phyloP scores from a whole-genome alignment of 2,329 filamentous ascomycete species.

The Colletotrichum cordylinicola region DNA sequence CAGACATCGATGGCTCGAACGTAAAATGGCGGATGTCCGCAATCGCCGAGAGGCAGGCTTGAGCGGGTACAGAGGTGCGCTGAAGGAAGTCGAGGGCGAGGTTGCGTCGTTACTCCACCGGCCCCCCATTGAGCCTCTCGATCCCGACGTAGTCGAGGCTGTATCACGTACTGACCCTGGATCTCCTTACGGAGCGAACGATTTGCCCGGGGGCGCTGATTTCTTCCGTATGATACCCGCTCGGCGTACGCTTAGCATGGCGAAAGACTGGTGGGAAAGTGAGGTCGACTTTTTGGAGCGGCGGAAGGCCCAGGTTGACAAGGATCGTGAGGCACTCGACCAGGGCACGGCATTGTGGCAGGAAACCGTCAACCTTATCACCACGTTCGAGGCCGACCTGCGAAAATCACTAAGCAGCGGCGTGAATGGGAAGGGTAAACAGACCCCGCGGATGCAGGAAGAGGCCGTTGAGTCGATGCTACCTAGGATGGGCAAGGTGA shows the following conservation, averaged over 20 bases:
- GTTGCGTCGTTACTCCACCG: slow-evolving; percentile 63
- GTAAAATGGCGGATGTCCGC: slow-evolving; percentile 65
- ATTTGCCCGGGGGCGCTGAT: slow-evolving; percentile 34
- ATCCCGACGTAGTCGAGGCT: slow-evolving; percentile 31
- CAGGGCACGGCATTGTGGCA: slow-evolving; percentile 73
- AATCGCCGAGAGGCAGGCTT: slow-evolving; percentile 74
- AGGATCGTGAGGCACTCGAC: slow-evolving; percentile 69
- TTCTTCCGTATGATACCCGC: slow-evolving; percentile 68
- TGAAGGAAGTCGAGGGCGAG: slow-evolving; percentile 70
- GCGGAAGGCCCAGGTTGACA: slow-evolving; percentile 61
- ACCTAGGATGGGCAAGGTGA: slow-evolving; percentile 60
- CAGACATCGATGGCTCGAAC: slow-evolving; percentile 63
- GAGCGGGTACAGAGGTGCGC: slow-evolving; percentile 72
- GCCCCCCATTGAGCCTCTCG: slow-evolving; percentile 61
- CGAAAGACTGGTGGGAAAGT: slow-evolving; percentile 72
- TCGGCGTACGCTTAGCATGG: slow-evolving; percentile 73
- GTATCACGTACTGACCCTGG: not conserved
- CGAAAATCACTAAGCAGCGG: slow-evolving; percentile 56
- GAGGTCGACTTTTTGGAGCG: slow-evolving; percentile 63
- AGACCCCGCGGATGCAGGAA: slow-evolving; percentile 35
- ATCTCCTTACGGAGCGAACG: slow-evolving; percentile 36
- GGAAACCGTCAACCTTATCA: slow-evolving; percentile 63
- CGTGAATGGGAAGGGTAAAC: slow-evolving; percentile 33
- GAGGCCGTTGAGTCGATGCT: slow-evolving; percentile 53
- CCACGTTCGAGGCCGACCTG: slow-evolving; percentile 69